Base-by-base conservation (phyloP, 306 rosid genomes). In the Vigna angularis region DNA sequence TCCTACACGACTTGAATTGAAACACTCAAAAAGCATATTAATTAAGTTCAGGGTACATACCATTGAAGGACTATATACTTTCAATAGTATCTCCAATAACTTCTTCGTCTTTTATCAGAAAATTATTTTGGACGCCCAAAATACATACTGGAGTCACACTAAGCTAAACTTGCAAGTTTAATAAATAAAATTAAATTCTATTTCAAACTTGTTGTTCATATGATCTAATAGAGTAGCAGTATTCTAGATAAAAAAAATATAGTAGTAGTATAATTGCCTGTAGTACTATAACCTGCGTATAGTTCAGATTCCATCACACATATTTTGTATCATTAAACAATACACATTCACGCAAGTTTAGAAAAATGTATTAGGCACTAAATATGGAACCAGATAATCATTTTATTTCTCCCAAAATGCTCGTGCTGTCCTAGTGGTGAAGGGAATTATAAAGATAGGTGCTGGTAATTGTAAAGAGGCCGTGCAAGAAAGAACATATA, bases 371-470 rank as follows among this genome's bases (percentile, higher is more conserved):
- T 26, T 44, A 44, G 20, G 17, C 20, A 40, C 68, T 26, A 32
- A 30, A 47, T 9, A 50, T 34, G 42, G 34, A 59, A 79, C 56
- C 61, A 4, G 1, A 58, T 59, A 51, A 50, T 38, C 22, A 79
- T 36, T 59, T 63, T 72, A 49, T 17, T 14, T 16, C 73, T 61
- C 72, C 30, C 64, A 59, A 70, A 48, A 49, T 22, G 70, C 66
- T 44, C 38, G 13, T 0, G 16, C 57, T 65, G 28, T 63, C 65
- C 51, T 34, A 32, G 4, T 3, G 34, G 34, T 30, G 34, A 30
- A 30, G 34, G 34, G 34, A 30, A 30, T 30, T 30, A 30, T 30
- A 30, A 30, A 30, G 34, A 30, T 8, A 18, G 15, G 63, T 49
- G 63, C 3, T 30, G 15, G 9, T 6, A 66, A 57, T 18, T n/a